Evolutionary conservation across 139 green algal genomes (phyloP), one percentile per base, ranked within the genome.

Genomic region (Coelastrella sp.): DNA sequence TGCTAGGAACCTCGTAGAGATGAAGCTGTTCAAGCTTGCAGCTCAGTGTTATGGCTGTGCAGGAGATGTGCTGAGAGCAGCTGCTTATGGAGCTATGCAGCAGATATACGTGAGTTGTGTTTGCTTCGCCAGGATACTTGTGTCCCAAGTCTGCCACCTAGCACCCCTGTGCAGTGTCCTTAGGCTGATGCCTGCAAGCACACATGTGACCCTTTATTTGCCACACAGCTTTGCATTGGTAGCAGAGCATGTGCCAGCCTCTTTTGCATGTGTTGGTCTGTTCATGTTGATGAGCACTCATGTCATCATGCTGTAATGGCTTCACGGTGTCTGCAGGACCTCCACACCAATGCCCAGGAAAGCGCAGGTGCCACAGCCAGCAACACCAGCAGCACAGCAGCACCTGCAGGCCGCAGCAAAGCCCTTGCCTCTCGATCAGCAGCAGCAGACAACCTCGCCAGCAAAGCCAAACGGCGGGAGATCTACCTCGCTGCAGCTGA

Each of bases 11-110:
- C 23, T 90, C 14, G 75, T 59, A 3, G 86, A 83, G 19, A 85
- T 86, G 86, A 80, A 90, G 75, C 77, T 90, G 66, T 90, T 90
- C 74, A 71, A 85, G 75, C 60, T 86, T 17, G 74, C 74, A 14
- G 75, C 74, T 4, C 74, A 90, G 75, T 90, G 86, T 61, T 90
- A 90, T 56, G 86, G 23, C 59, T 83, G 60, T 73, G 86, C 86
- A 4, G 86, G 86, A 8, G 86, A 90, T 58, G 60, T 73, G 4
- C 10, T 85, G 23, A 74, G 86, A 17, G 74, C 74, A 64, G 59
- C 74, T 3, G 86, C 86, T 5, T 90, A 83, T 19, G 74, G 58
- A 17, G 86, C 86, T 19, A 85, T 85, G 60, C 75, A 90, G 16
- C 57, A 76, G 23, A 75, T 90, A 68, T 68, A 73, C 6, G 83